A percentile compares a stretch with the other conserved stretches of the same genome.
phyloP scores from a whole-genome alignment of 345 rosid genomes.

The Moringa oleifera region DNA sequence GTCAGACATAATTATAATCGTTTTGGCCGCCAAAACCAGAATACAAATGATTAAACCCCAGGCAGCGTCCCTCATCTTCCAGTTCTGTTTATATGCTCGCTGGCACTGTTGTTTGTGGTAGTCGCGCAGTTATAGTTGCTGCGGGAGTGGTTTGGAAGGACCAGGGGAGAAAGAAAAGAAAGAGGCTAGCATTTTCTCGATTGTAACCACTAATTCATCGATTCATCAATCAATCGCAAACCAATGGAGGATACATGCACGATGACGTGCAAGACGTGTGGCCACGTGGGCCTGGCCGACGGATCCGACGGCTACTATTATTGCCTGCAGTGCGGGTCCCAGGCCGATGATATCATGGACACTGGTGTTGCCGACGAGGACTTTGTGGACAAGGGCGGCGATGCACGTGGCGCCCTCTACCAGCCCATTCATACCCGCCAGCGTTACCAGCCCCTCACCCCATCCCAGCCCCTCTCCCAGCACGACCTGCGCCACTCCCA shows the following conservation, averaged over 20 bases:
- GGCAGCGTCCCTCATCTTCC: too few relatives aligned
- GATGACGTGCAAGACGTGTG: constrained; percentile 49
- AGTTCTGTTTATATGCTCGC: too few relatives aligned
- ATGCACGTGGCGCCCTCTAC: constrained; percentile 42
- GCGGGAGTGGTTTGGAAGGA: too few relatives aligned
- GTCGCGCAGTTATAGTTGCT: too few relatives aligned
- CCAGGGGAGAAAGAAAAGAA: too few relatives aligned
- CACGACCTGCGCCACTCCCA: constrained; percentile 24
- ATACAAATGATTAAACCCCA: too few relatives aligned
- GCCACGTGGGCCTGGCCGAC: constrained; percentile 34
- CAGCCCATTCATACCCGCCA: constrained; percentile 31
- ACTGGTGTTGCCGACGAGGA: constrained; percentile 63
- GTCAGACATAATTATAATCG: too few relatives aligned
- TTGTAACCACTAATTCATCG: too few relatives aligned
- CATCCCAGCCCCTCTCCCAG: constrained; percentile 18
- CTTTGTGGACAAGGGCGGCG: constrained; percentile 38
- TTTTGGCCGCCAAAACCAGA: too few relatives aligned
- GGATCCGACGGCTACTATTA: constrained; percentile 51
- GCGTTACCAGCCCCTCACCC: constrained; percentile 13
- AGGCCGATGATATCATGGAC: constrained; percentile 39
- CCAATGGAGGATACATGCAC: neutral
- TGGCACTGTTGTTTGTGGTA: too few relatives aligned
- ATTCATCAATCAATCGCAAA: neutral
- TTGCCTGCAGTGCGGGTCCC: constrained; percentile 43
- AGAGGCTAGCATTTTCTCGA: too few relatives aligned